Percentiles rank a stretch among this genome's conserved stretches.
Conservation (phyloP, 257 asterid species). For the Gynochthodes officinalis region DNA sequence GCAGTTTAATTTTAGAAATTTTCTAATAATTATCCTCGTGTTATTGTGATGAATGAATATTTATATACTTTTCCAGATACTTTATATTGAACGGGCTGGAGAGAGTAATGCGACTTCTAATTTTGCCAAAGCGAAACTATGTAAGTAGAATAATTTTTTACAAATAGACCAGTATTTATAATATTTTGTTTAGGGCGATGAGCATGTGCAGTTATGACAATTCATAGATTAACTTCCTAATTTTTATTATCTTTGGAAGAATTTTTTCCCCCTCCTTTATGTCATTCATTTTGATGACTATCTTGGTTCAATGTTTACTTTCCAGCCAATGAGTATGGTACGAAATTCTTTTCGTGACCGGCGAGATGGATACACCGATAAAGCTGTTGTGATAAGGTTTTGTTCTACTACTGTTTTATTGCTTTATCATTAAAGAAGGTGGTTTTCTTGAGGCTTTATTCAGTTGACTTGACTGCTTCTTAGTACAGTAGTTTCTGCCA, state of each 20-base stretch:
- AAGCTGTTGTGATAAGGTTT: constrained; percentile 93
- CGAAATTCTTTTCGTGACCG: constrained; percentile 83
- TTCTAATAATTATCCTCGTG: neutral
- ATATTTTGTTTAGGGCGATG: neutral
- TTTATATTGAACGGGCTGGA: constrained; percentile 95
- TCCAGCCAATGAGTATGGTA: constrained; percentile 82
- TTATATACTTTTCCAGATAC: constrained; percentile 46
- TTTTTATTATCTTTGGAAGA: neutral
- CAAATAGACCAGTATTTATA: constrained; percentile 15
- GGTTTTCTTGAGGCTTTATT: neutral
- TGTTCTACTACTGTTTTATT: neutral
- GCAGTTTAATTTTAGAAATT: neutral
- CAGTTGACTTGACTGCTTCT: neutral
- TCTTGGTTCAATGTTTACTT: constrained; percentile 22
- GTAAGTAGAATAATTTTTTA: constrained; percentile 45
- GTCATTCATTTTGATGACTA: constrained; percentile 6
- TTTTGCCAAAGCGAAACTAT: constrained; percentile 83
- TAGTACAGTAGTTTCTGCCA: neutral
- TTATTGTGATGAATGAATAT: neutral
- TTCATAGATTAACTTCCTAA: neutral
- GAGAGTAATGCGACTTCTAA: constrained; percentile 79
- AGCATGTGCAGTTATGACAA: neutral
- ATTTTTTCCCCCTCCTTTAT: constrained; percentile 3
- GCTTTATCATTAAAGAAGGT: neutral
- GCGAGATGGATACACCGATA: constrained; percentile 90